phyloP scores from a whole-genome alignment of 2,329 filamentous ascomycete genomes.

The Fusarium domesticum region DNA sequence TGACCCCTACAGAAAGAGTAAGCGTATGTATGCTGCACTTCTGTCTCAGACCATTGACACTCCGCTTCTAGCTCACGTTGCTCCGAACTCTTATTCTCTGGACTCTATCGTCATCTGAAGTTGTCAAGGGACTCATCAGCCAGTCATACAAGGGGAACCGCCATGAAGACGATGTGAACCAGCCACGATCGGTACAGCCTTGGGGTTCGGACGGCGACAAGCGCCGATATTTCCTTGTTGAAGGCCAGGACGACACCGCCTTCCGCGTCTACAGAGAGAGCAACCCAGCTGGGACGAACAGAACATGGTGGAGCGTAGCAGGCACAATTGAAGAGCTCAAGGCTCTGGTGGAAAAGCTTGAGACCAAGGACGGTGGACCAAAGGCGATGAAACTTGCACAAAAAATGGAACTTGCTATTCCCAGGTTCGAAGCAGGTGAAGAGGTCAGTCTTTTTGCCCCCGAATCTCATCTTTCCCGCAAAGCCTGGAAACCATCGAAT shows the following conservation, averaged over 20 bases:
- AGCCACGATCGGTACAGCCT: constrained; percentile 82
- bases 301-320: constrained; percentile 90
- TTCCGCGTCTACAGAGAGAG: constrained; percentile 94
- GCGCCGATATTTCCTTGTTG: constrained; percentile 88
- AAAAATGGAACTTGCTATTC: constrained; percentile 75
- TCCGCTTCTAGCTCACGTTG: constrained; percentile 67
- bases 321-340: constrained; percentile 85
- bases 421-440: constrained; percentile 89
- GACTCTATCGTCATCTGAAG: constrained; percentile 85
- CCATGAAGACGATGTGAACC: constrained; percentile 75
- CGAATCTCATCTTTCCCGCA: no score
- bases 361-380: constrained; percentile 72
- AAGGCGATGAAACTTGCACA: constrained; percentile 75
- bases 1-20: constrained; percentile 81
- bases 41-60: constrained; percentile 8
- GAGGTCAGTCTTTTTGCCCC: constrained; percentile 67
- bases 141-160: constrained; percentile 85
- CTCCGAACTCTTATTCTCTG: constrained; percentile 82
- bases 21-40: constrained; percentile 21
- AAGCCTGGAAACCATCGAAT: no score
- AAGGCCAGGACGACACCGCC: constrained; percentile 88
- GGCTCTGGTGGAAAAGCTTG: constrained; percentile 70
- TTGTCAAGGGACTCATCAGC: constrained; percentile 75
- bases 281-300: constrained; percentile 71
- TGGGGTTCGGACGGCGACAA: constrained; percentile 91